phyloP scores from a whole-genome alignment of 352 stramenopile genomes.

The Globisporangium iwayamae region DNA sequence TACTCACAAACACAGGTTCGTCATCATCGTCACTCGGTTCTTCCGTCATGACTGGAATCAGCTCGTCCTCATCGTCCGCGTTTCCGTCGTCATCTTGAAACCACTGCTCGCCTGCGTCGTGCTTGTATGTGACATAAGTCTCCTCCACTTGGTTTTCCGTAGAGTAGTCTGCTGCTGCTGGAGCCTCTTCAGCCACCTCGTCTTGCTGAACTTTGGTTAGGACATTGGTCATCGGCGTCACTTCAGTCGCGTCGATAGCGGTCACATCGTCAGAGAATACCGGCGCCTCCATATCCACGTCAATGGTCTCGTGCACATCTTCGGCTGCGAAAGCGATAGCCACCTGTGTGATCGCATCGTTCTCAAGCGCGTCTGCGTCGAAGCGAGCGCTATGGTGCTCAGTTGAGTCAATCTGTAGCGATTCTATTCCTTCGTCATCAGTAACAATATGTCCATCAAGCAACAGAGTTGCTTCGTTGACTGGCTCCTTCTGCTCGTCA shows the following conservation, averaged over 20 bases:
- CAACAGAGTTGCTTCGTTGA: not conserved
- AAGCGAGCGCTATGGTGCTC: not conserved
- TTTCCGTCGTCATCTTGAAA: conserved; percentile 14
- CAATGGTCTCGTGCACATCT: not conserved
- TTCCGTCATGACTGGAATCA: conserved; percentile 12
- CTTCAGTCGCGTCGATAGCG: not conserved
- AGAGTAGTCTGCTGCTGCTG: not conserved
- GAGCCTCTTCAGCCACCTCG: not conserved
- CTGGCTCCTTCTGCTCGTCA: not conserved
- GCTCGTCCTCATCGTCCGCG: conserved; percentile 5
- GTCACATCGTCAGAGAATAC: not conserved
- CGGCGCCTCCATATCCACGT: not conserved
- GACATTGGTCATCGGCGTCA: no score
- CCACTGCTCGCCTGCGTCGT: conserved; percentile 13
- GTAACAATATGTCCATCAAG: not conserved
- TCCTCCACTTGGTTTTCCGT: not conserved
- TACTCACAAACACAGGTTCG: conserved; percentile 13
- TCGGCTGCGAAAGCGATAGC: not conserved
- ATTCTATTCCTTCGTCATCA: not conserved
- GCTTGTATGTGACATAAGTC: not conserved
- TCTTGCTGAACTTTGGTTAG: no score
- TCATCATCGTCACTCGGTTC: conserved; percentile 12
- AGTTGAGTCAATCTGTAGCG: not conserved
- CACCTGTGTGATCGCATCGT: not conserved
- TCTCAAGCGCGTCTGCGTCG: not conserved